These are phyloP conservation scores for Aureobasidium sp. DNA, from an alignment of 2,329 filamentous ascomycete species.

Conservation along the genomic window DNA sequence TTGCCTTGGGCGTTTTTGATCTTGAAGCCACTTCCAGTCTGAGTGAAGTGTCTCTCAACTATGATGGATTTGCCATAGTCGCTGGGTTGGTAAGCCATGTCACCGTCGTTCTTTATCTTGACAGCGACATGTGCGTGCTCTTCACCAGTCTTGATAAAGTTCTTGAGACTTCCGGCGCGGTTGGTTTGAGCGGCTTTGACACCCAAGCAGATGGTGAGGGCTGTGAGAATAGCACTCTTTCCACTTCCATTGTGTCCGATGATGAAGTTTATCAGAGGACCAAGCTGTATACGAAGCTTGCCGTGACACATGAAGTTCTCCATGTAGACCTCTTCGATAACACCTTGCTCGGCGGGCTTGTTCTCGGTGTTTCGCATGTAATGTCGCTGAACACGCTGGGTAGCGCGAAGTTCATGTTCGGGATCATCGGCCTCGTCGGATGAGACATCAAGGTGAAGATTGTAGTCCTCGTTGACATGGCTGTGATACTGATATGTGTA, in stretches of 20 bases:
- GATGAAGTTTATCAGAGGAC: constrained; percentile 94
- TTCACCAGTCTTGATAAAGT: constrained; percentile 80
- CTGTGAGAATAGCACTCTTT: constrained; percentile 92
- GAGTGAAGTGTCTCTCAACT: constrained; percentile 83
- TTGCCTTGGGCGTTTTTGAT: constrained; percentile 65
- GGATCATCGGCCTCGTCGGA: constrained; percentile 21
- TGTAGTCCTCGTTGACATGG: constrained; percentile 2
- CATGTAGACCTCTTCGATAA: constrained; percentile 80
- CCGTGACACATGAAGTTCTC: constrained; percentile 96
- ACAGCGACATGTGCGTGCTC: constrained; percentile 69
- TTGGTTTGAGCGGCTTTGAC: constrained; percentile 91
- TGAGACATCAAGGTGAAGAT: constrained; percentile 11
- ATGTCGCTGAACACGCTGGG: constrained; percentile 22
- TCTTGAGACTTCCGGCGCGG: constrained; percentile 79
- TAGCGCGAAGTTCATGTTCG: constrained; percentile 20
- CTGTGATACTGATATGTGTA: constrained; percentile 10
- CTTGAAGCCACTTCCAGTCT: constrained; percentile 71
- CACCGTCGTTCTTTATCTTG: constrained; percentile 82
- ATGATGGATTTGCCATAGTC: constrained; percentile 77
- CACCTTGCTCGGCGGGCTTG: constrained; percentile 68
- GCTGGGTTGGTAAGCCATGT: constrained; percentile 74
- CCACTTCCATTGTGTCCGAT: constrained; percentile 96
- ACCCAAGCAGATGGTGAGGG: constrained; percentile 87
- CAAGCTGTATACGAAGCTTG: constrained; percentile 72
- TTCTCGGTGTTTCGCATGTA: constrained; percentile 45